phyloP scores from a whole-genome alignment of 202 grass and related monocot genomes.

The Schoenoplectus tabernaemontani region DNA sequence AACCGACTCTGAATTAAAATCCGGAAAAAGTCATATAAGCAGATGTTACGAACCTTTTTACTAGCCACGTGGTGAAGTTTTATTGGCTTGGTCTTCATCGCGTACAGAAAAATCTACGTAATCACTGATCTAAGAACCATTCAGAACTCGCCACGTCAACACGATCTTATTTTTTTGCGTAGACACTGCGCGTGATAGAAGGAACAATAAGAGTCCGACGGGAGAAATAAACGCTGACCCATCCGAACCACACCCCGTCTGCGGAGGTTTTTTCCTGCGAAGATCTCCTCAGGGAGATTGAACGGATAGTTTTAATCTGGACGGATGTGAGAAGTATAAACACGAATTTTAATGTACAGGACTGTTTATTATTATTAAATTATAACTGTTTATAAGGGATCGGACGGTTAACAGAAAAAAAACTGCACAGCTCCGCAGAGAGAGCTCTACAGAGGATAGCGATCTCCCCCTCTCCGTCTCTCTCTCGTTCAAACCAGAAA shows the following conservation, averaged over 20 bases:
- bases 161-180: not conserved
- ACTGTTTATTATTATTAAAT: no score
- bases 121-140: not conserved
- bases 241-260: not conserved
- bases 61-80: not conserved
- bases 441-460: no score
- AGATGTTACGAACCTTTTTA: not conserved
- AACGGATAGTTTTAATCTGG: no score
- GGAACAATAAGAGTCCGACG: not conserved
- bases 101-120: slow-evolving; percentile 11
- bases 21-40: not conserved
- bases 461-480: not conserved
- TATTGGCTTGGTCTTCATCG: not conserved
- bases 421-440: no score
- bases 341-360: no score
- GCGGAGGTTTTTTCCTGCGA: no score
- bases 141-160: not conserved
- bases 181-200: slow-evolving; percentile 1
- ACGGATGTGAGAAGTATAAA: no score
- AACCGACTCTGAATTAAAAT: no score
- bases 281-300: no score
- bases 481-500: not conserved
- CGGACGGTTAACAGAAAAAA: no score
- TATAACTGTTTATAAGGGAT: no score
- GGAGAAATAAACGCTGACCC: not conserved